Percentiles rank a stretch among this genome's conserved stretches.
These are phyloP conservation scores for Lepraria neglecta DNA, from an alignment of 495 filamentous ascomycete genomes.

Conservation along the genomic window DNA sequence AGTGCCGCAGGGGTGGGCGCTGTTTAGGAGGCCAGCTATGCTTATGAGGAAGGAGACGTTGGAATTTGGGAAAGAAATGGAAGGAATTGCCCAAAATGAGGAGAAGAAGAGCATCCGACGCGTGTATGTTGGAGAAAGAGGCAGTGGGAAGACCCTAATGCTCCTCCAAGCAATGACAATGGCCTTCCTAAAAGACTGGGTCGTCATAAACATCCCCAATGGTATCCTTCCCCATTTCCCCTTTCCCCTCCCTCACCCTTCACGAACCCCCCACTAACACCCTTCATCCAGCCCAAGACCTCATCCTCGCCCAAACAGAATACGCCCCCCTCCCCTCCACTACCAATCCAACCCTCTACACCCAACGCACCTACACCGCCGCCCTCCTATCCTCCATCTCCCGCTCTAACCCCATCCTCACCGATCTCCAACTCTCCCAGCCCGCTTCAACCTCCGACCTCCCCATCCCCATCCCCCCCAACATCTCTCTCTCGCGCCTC, in stretches of 20 bases:
- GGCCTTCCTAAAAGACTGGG: slow-evolving; percentile 76
- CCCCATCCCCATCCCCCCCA: slow-evolving; percentile 49
- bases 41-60: slow-evolving; percentile 70
- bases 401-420: slow-evolving; percentile 66
- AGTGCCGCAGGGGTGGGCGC: slow-evolving; percentile 76
- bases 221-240: slow-evolving; percentile 44
- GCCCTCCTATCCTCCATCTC: slow-evolving; percentile 62
- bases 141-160: slow-evolving; percentile 78
- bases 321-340: slow-evolving; percentile 63
- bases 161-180: slow-evolving; percentile 78
- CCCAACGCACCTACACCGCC: slow-evolving; percentile 69
- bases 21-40: slow-evolving; percentile 73
- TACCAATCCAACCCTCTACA: slow-evolving; percentile 53
- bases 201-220: slow-evolving; percentile 88
- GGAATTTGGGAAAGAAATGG: slow-evolving; percentile 59
- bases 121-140: slow-evolving; percentile 66
- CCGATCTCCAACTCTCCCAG: slow-evolving; percentile 49
- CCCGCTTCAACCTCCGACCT: slow-evolving; percentile 48
- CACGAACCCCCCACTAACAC: background rate
- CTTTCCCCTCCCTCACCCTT: too few species aligned
- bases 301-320: slow-evolving; percentile 68
- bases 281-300: slow-evolving; percentile 59
- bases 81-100: slow-evolving; percentile 37
- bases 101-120: slow-evolving; percentile 51
- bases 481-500: slow-evolving; percentile 61